Conservation (phyloP, 768 basidiomycete genomes). For the Tulasnella sp. region DNA sequence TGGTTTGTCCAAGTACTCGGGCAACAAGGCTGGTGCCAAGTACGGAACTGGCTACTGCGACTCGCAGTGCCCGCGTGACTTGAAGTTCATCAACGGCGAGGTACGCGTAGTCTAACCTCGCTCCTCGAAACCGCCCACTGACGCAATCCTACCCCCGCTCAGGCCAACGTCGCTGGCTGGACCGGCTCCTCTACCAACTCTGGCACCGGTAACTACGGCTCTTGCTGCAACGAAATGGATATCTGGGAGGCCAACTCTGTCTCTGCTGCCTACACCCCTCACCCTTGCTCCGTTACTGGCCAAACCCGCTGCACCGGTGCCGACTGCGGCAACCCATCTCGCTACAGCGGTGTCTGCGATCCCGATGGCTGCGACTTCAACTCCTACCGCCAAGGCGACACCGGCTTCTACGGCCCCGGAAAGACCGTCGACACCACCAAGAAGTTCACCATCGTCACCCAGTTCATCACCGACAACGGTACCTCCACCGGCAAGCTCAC, state of each 20-base stretch:
- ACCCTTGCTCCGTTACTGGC: conserved; percentile 40
- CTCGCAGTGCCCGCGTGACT: conserved; percentile 52
- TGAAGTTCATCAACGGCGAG: conserved; percentile 54
- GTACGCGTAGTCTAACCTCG: conserved; percentile 29
- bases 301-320: conserved; percentile 40
- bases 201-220: conserved; percentile 40
- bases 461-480: conserved; percentile 45
- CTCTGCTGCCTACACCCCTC: conserved; percentile 48
- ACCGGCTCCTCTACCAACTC: conserved; percentile 34
- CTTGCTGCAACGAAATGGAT: conserved; percentile 55
- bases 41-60: conserved; percentile 63
- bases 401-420: conserved; percentile 42
- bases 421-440: conserved; percentile 44
- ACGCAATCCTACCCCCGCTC: neutral
- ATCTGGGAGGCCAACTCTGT: conserved; percentile 52
- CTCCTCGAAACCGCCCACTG: neutral
- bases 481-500: conserved; percentile 41
- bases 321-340: conserved; percentile 21
- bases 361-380: conserved; percentile 56
- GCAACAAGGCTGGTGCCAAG: conserved; percentile 50
- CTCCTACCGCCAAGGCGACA: conserved; percentile 49
- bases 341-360: conserved; percentile 37
- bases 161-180: conserved; percentile 47
- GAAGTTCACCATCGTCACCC: conserved; percentile 51
- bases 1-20: conserved; percentile 41